A percentile compares a stretch with the other conserved stretches of the same genome.
These are phyloP conservation scores for Alternaria solani DNA, from an alignment of 2,329 filamentous ascomycete species.

Conservation along the genomic window DNA sequence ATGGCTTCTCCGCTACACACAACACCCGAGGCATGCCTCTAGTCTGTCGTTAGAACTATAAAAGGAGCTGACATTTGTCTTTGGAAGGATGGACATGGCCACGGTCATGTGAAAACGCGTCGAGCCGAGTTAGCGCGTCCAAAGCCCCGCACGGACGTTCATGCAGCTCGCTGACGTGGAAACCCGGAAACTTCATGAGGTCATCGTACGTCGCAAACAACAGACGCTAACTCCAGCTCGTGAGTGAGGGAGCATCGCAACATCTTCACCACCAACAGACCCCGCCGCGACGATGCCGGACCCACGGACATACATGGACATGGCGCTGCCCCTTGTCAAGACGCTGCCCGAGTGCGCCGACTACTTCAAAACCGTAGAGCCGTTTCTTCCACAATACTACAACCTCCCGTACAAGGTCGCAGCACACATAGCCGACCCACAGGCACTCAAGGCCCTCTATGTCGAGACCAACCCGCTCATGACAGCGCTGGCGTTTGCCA, in stretches of 20 bases:
- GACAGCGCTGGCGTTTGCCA: conserved; percentile 73
- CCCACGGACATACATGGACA: conserved; percentile 32
- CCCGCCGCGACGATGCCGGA: conserved; percentile 54
- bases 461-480: conserved; percentile 85
- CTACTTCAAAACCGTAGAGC: conserved; percentile 76
- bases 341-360: conserved; percentile 78
- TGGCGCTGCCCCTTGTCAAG: conserved; percentile 73
- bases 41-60: conserved; percentile 9
- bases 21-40: conserved; percentile 64
- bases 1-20: conserved; percentile 87
- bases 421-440: conserved; percentile 66
- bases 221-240: conserved; percentile 3
- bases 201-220: conserved; percentile 25
- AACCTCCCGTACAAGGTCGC: conserved; percentile 56
- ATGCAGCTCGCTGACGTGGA: conserved; percentile 14
- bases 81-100: neutral
- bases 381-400: conserved; percentile 74
- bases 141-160: conserved; percentile 20
- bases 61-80: conserved; percentile 6
- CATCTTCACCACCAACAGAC: neutral
- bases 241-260: conserved; percentile 7
- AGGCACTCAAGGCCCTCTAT: conserved; percentile 75
- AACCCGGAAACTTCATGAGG: conserved; percentile 34
- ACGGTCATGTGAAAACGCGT: conserved; percentile 50
- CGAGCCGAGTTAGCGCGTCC: conserved; percentile 30